A percentile compares a stretch with the other conserved stretches of the same genome.
These are phyloP conservation scores for Falciphora oryzae DNA, from an alignment of 2,329 filamentous ascomycete genomes.

Conservation along the genomic window DNA sequence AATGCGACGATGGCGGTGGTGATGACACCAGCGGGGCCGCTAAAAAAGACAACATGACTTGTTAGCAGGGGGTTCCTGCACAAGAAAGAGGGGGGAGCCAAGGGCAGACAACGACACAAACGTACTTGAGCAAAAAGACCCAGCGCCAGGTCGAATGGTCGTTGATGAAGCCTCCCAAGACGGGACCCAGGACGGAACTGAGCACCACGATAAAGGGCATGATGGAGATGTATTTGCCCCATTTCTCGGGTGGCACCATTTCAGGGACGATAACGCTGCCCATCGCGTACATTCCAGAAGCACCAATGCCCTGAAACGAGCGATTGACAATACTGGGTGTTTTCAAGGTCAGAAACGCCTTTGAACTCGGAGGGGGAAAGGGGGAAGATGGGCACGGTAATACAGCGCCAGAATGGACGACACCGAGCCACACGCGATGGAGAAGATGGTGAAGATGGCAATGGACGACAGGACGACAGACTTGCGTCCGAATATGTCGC, in stretches of 20 bases:
- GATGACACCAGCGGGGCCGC: constrained; percentile 25
- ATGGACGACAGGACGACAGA: constrained; percentile 25
- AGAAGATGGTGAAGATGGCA: constrained; percentile 32
- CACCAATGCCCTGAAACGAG: constrained; percentile 39
- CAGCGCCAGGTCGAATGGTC: constrained; percentile 36
- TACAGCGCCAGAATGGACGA: constrained; percentile 23
- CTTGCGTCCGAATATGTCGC: constrained; percentile 35
- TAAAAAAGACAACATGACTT: constrained; percentile 12
- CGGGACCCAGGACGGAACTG: constrained; percentile 34
- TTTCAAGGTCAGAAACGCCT: neutral
- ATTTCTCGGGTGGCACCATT: constrained; percentile 29
- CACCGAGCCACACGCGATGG: constrained; percentile 30
- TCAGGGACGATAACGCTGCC: constrained; percentile 29
- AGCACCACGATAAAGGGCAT: constrained; percentile 34
- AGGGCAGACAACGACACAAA: neutral
- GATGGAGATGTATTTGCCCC: constrained; percentile 26
- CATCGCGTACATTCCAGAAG: constrained; percentile 40
- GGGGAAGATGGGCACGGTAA: constrained; percentile 2
- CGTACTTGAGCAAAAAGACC: constrained; percentile 42
- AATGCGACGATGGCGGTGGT: constrained; percentile 21
- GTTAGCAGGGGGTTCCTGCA: no score
- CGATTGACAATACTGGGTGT: constrained; percentile 27
- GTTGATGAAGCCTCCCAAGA: constrained; percentile 37
- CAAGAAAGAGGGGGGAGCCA: neutral
- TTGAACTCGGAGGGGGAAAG: neutral